phyloP scores from a whole-genome alignment of 805 yeast species.

The Pichia cabralensis region DNA sequence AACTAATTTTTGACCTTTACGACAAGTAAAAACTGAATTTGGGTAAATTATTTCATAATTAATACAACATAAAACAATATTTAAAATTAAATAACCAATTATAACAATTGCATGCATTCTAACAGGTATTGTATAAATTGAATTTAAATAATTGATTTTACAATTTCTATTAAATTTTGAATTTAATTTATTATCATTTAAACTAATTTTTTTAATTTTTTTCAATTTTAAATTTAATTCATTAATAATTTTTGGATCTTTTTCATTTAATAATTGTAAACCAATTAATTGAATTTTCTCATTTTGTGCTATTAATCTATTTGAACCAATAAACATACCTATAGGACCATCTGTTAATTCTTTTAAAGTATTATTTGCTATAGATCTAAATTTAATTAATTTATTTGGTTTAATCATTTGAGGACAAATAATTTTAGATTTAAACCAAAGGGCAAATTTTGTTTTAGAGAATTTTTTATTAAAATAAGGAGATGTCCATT shows the following conservation, averaged over 20 bases:
- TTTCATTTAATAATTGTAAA: background rate
- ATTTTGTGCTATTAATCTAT: slow-evolving; percentile 3
- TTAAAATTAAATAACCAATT: slow-evolving; percentile 19
- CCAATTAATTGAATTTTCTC: background rate
- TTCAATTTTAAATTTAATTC: background rate
- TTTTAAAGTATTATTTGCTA: background rate
- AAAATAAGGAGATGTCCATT: slow-evolving; percentile 28
- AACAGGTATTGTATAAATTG: slow-evolving; percentile 23
- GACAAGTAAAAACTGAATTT: slow-evolving; percentile 24
- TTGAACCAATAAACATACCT: slow-evolving; percentile 5
- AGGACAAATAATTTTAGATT: slow-evolving; percentile 26
- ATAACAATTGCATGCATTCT: slow-evolving; percentile 26
- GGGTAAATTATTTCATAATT: slow-evolving; percentile 21
- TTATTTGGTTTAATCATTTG: slow-evolving; percentile 20
- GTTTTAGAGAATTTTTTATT: slow-evolving; percentile 16
- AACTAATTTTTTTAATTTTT: background rate
- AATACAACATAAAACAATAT: slow-evolving; percentile 20
- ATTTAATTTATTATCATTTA: background rate
- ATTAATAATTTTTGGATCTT: background rate
- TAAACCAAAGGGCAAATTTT: slow-evolving; percentile 20
- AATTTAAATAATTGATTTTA: slow-evolving; percentile 5
- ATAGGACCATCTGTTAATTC: slow-evolving; percentile 4
- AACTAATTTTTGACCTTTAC: slow-evolving; percentile 22
- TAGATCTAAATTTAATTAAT: slow-evolving; percentile 2
- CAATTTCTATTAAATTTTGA: slow-evolving; percentile 1